Evolutionary conservation across 805 yeast genomes (phyloP).

Genomic region (Lipomyces sp.): DNA sequence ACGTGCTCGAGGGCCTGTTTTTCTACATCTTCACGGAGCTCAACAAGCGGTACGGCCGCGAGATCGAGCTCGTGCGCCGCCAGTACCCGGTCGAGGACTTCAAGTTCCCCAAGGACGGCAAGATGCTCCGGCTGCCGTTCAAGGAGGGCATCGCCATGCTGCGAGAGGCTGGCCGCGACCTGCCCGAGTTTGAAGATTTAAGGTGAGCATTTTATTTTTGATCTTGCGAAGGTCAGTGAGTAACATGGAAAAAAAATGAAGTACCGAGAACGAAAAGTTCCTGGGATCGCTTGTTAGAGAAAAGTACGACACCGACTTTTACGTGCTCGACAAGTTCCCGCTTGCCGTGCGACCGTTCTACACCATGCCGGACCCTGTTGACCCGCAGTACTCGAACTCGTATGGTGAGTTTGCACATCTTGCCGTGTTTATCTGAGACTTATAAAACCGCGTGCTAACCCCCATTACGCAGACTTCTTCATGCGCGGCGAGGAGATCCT

Average conservation of each 20-base stretch:
- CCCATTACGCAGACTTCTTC: constrained; percentile 61
- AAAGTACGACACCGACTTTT: constrained; percentile 95
- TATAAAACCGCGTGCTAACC: neutral
- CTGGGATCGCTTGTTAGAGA: constrained; percentile 90
- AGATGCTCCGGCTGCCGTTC: constrained; percentile 85
- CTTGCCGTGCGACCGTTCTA: constrained; percentile 95
- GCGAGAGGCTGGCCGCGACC: constrained; percentile 77
- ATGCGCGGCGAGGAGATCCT: constrained; percentile 99
- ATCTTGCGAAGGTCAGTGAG: too few relatives aligned
- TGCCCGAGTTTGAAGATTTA: constrained; percentile 32
- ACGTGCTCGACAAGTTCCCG: constrained; percentile 97
- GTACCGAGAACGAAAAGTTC: constrained; percentile 91
- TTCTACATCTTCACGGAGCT: constrained; percentile 84
- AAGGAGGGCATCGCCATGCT: constrained; percentile 87
- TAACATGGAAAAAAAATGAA: too few relatives aligned
- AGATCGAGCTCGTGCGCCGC: constrained; percentile 83
- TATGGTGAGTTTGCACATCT: constrained; percentile 47
- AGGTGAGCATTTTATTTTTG: constrained; percentile 4
- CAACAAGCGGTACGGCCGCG: constrained; percentile 71
- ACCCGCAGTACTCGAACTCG: constrained; percentile 91
- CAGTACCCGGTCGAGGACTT: constrained; percentile 98
- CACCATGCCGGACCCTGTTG: constrained; percentile 97
- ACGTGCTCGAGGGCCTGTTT: constrained; percentile 65
- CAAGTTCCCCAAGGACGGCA: constrained; percentile 87
- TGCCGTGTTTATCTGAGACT: neutral